Evolutionary conservation across 106 monocot genomes (phyloP), one percentile per base, ranked within the genome.

Genomic region (Allium sativum): DNA sequence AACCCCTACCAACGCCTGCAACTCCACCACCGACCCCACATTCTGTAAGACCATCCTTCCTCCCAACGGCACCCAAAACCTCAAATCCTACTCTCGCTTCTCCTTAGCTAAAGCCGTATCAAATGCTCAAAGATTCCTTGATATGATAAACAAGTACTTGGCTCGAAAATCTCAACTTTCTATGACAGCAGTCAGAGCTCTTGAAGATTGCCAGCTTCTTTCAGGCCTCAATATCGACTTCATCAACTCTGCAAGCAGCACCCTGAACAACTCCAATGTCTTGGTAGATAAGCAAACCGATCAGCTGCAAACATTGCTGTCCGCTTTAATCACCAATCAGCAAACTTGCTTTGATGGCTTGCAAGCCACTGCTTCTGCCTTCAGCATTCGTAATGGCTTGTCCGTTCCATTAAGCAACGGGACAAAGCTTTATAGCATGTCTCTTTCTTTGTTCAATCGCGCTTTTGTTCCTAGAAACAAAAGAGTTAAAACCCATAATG

Each of bases 301-400:
- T 7, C 15, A 58, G 22, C 52, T 76, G 48, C 82, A 79, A 20
- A 73, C 86, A 12, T 55, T 79, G 44, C 92, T 92, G 12, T 79
- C 81, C 9, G 92, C 92, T 1, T 53, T 84, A 40, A 52, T 92
- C 6, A 92, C 86, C 12, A 87, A 92, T 67, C 84, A 84, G 22
- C 77, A 84, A 58, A 93, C 93, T 12, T 93, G 93, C 55, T 55
- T 74, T 47, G 93, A 93, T 12, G 84, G 93, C 12, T 58, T 92
- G 42, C 57, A 78, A 58, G 75, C 52, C 12, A 65, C 76, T 1
- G 74, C 76, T 1, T 60, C 78, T 12, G 69, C 79, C 4, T 75
- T 76, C 76, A 59, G 60, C 16, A 43, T 81, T 5, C 75, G 64
- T 16, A 73, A 77, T 12, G 75, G 68, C 18, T 69, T 88, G 59